These are phyloP conservation scores for Starmerella stellata DNA, from an alignment of 805 yeast species.

Conservation along the genomic window DNA sequence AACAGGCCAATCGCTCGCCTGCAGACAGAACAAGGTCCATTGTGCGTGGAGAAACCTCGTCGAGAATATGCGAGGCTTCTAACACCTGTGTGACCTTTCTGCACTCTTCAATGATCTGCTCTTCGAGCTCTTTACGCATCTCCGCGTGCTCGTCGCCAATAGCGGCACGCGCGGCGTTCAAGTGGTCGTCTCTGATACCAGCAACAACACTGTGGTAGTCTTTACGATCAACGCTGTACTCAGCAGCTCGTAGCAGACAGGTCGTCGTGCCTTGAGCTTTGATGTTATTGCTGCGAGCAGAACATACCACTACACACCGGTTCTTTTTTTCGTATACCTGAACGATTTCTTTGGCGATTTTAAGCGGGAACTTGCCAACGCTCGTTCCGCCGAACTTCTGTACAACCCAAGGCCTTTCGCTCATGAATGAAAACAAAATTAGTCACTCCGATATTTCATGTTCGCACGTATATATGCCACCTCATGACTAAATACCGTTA, in stretches of 20 bases:
- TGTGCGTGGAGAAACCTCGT: slow-evolving; percentile 78
- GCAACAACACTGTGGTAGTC: slow-evolving; percentile 38
- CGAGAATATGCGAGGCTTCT: slow-evolving; percentile 76
- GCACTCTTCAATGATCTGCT: slow-evolving; percentile 47
- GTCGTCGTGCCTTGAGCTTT: slow-evolving; percentile 94
- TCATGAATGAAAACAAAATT: slow-evolving; percentile 2
- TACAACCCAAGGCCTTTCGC: slow-evolving; percentile 39
- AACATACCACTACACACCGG: slow-evolving; percentile 84
- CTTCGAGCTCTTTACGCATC: slow-evolving; percentile 36
- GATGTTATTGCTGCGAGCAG: slow-evolving; percentile 80
- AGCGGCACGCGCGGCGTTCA: slow-evolving; percentile 43
- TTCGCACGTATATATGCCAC: too few relatives aligned
- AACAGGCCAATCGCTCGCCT: slow-evolving; percentile 84
- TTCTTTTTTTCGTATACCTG: slow-evolving; percentile 33
- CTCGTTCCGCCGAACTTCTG: slow-evolving; percentile 97
- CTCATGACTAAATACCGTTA: too few relatives aligned
- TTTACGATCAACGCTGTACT: slow-evolving; percentile 24
- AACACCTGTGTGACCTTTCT: slow-evolving; percentile 49
- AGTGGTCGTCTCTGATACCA: slow-evolving; percentile 62
- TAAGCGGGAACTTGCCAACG: slow-evolving; percentile 81
- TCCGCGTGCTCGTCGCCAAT: slow-evolving; percentile 28
- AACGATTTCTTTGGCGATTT: slow-evolving; percentile 72
- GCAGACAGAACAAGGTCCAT: slow-evolving; percentile 77
- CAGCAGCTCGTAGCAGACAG: slow-evolving; percentile 68
- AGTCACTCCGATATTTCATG: slow-evolving; percentile 4